Conservation (phyloP, 495 filamentous ascomycete species). For the Aspergillus mulundensis region DNA sequence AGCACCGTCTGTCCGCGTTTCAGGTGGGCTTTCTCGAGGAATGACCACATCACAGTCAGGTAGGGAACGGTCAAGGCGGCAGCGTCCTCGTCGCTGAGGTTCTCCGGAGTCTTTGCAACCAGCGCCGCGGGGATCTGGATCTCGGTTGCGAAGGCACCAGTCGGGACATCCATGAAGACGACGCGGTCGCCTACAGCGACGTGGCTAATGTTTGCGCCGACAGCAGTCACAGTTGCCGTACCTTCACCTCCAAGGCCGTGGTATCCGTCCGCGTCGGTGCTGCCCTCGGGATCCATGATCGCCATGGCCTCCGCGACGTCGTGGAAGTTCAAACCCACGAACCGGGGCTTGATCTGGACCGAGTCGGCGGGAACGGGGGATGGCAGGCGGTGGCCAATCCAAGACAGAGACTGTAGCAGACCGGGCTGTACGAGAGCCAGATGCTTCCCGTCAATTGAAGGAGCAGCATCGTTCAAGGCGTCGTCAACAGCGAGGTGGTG, state of each 20-base stretch:
- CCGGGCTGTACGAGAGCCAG: too few relatives aligned
- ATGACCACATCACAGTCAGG: conserved; percentile 31
- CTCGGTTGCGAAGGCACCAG: background rate
- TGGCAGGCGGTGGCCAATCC: too few relatives aligned
- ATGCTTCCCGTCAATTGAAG: too few relatives aligned
- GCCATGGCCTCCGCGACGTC: conserved; percentile 41
- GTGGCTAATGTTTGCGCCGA: conserved; percentile 23
- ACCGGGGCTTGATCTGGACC: too few relatives aligned
- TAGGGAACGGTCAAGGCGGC: conserved; percentile 40
- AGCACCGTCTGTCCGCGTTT: conserved; percentile 20
- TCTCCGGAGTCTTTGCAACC: conserved; percentile 16
- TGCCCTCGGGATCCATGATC: too few relatives aligned
- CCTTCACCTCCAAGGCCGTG: conserved; percentile 33
- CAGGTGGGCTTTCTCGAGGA: conserved; percentile 25
- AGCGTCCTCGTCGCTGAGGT: conserved; percentile 23
- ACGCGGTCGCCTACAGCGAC: conserved; percentile 35
- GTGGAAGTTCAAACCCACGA: conserved; percentile 41
- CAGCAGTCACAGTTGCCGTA: conserved; percentile 9
- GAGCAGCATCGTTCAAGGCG: too few relatives aligned
- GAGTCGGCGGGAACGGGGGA: too few relatives aligned
- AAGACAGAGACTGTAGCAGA: too few relatives aligned
- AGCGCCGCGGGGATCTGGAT: background rate
- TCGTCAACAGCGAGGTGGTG: too few relatives aligned
- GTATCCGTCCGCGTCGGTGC: conserved; percentile 16
- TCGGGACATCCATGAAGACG: background rate